phyloP scores from a whole-genome alignment of 2,329 filamentous ascomycete genomes.

The Tothia fuscella region DNA sequence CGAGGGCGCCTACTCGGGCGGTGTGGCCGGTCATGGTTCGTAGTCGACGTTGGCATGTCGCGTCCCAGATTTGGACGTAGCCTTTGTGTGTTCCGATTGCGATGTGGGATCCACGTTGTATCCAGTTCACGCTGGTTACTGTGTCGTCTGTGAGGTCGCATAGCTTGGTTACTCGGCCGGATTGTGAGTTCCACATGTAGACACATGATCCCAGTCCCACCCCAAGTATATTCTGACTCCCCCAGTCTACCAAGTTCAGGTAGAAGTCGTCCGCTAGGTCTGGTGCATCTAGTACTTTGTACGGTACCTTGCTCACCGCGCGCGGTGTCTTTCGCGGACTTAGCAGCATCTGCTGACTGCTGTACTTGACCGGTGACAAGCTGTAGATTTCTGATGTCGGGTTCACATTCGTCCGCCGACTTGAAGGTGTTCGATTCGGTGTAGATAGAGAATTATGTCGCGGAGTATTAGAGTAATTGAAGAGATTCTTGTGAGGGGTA shows the following conservation, averaged over 20 bases:
- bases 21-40: conserved; percentile 97
- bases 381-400: conserved; percentile 89
- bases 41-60: conserved; percentile 69
- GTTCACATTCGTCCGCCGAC: conserved; percentile 78
- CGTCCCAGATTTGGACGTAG: conserved; percentile 95
- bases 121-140: conserved; percentile 96
- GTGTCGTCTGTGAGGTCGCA: conserved; percentile 88
- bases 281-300: conserved; percentile 93
- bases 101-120: conserved; percentile 90
- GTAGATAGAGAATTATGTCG: conserved; percentile 58
- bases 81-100: conserved; percentile 93
- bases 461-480: conserved; percentile 58
- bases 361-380: conserved; percentile 82
- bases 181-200: conserved; percentile 96
- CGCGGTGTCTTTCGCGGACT: conserved; percentile 81
- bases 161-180: conserved; percentile 82
- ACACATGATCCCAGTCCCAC: conserved; percentile 88
- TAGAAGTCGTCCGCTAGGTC: conserved; percentile 97
- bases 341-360: conserved; percentile 85
- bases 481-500: conserved; percentile 94
- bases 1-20: conserved; percentile 80
- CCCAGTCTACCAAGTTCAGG: conserved; percentile 95
- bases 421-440: conserved; percentile 79
- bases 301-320: conserved; percentile 89
- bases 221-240: conserved; percentile 83